Conservation (phyloP, 495 filamentous ascomycete genomes). For the Hypoxylon perforatum region DNA sequence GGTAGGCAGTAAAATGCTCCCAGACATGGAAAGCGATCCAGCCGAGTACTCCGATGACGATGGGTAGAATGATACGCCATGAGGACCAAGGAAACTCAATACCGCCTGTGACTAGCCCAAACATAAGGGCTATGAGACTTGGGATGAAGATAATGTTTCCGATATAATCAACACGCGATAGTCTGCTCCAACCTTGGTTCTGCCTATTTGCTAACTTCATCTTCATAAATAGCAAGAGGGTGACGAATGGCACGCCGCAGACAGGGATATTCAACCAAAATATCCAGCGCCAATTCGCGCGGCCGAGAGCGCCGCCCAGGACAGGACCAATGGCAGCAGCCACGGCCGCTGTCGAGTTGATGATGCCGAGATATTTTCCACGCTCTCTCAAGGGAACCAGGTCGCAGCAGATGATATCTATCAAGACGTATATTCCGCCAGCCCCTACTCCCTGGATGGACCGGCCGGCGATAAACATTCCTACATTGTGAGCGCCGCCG, state of each 20-base stretch:
- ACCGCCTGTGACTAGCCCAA: slow-evolving; percentile 3
- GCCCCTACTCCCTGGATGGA: slow-evolving; percentile 84
- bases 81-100: slow-evolving; percentile 47
- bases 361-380: slow-evolving; percentile 60
- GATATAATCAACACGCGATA: slow-evolving; percentile 12
- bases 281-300: slow-evolving; percentile 4
- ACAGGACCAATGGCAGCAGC: slow-evolving; percentile 2
- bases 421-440: slow-evolving; percentile 77
- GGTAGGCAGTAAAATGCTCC: neutral
- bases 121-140: neutral
- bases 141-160: slow-evolving; percentile 19
- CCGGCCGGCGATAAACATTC: slow-evolving; percentile 77
- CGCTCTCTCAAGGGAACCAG: slow-evolving; percentile 74
- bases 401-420: slow-evolving; percentile 78
- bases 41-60: slow-evolving; percentile 41
- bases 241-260: neutral
- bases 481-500: slow-evolving; percentile 45
- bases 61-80: slow-evolving; percentile 43
- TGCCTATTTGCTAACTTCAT: neutral
- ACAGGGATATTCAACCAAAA: slow-evolving; percentile 7
- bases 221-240: neutral
- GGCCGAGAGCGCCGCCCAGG: neutral
- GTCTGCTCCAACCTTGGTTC: neutral
- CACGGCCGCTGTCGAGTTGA: slow-evolving; percentile 37
- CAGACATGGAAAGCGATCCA: neutral